Evolutionary conservation across 2,329 filamentous ascomycete genomes (phyloP).

Genomic region (Sclerotinia subarctica): DNA sequence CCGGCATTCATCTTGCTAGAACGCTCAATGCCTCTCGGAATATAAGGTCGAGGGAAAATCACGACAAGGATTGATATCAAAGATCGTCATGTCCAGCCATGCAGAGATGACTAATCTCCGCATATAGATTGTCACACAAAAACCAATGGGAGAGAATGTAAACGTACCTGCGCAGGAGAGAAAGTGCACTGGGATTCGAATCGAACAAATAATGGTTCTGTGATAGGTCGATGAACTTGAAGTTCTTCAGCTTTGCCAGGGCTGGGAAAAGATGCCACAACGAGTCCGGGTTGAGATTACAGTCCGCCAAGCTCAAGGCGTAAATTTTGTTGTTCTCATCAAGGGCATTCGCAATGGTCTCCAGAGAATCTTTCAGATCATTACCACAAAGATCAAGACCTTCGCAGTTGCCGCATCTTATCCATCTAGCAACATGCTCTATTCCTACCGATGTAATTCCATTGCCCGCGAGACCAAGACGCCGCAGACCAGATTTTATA

Average conservation of each 20-base stretch:
- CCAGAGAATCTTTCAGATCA: constrained; percentile 57
- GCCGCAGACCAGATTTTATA: constrained; percentile 71
- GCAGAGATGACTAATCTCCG: constrained; percentile 13
- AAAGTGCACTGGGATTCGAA: constrained; percentile 67
- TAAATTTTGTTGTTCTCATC: constrained; percentile 59
- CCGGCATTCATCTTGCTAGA: not conserved
- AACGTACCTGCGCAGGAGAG: constrained; percentile 67
- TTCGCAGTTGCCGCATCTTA: constrained; percentile 74
- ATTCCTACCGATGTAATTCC: constrained; percentile 70
- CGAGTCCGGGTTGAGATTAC: constrained; percentile 70
- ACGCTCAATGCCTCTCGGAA: not conserved
- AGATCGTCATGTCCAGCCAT: not conserved
- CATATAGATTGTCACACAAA: not conserved
- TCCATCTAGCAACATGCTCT: constrained; percentile 70
- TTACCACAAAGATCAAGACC: constrained; percentile 89
- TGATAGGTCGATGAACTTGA: constrained; percentile 88
- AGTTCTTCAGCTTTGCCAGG: constrained; percentile 64
- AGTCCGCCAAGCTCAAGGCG: constrained; percentile 83
- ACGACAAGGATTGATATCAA: constrained; percentile 8
- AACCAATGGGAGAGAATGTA: constrained; percentile 22
- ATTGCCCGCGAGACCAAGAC: constrained; percentile 82
- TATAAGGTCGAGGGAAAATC: not conserved
- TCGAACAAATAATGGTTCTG: constrained; percentile 83
- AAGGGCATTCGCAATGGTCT: constrained; percentile 52
- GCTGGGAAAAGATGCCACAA: constrained; percentile 73